phyloP scores from a whole-genome alignment of 2,329 filamentous ascomycete genomes.

The Domatiomyces globalis region DNA sequence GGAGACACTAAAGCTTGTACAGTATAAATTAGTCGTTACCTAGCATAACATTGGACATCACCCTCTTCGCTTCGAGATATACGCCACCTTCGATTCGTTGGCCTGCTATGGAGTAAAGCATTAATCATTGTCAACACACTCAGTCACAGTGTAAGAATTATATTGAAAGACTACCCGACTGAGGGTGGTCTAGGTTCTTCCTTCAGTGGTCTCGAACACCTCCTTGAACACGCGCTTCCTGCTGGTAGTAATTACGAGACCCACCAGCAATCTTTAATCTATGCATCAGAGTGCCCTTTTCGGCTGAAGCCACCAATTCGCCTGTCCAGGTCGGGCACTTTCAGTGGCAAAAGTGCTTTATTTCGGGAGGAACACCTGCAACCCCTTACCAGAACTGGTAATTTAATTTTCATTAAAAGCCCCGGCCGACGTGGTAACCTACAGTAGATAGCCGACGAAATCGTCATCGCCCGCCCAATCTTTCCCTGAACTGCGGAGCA shows the following conservation, averaged over 20 bases:
- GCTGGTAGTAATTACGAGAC: not conserved
- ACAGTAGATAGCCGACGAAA: not conserved
- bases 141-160: too few species aligned
- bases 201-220: not conserved
- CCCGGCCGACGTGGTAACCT: not conserved
- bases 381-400: not conserved
- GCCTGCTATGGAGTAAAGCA: not conserved
- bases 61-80: not conserved
- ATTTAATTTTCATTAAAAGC: not conserved
- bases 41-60: not conserved
- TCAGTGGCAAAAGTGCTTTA: not conserved
- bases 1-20: not conserved
- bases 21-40: not conserved
- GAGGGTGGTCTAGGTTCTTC: not conserved
- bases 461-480: not conserved
- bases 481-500: not conserved
- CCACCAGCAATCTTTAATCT: not conserved
- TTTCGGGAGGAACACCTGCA: not conserved
- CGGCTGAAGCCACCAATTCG: not conserved
- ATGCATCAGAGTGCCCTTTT: not conserved
- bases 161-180: not conserved
- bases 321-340: not conserved
- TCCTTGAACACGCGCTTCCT: not conserved
- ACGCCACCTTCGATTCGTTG: too few species aligned
- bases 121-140: not conserved